phyloP scores from a whole-genome alignment of 1,284 basidiomycete genomes.

The Wolfiporia cocos region DNA sequence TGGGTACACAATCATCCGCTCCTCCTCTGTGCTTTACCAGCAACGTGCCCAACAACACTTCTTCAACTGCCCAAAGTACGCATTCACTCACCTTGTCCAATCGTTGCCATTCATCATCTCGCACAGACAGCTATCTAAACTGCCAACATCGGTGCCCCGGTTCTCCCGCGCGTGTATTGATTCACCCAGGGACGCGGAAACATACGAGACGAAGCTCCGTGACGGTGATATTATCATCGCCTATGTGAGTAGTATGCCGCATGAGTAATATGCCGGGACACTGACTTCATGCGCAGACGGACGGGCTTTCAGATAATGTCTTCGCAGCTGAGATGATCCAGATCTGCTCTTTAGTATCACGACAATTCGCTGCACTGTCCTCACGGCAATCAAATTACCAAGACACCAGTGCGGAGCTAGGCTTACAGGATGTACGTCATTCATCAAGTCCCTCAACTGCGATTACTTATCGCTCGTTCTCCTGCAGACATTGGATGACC shows the following conservation, averaged over 20 bases:
- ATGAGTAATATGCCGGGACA: not conserved
- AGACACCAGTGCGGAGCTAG: too few species aligned
- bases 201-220: constrained; percentile 56
- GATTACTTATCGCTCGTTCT: too few species aligned
- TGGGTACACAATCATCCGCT: constrained; percentile 75
- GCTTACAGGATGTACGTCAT: too few species aligned
- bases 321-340: constrained; percentile 65
- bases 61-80: constrained; percentile 77
- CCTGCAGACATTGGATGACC: constrained; percentile 33
- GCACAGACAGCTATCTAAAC: constrained; percentile 63
- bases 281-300: constrained; percentile 48
- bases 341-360: constrained; percentile 59
- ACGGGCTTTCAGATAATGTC: constrained; percentile 85
- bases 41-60: constrained; percentile 71
- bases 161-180: constrained; percentile 49
- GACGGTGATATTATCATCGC: constrained; percentile 71
- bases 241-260: constrained; percentile 44
- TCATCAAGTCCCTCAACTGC: too few species aligned
- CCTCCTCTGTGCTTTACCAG: constrained; percentile 55
- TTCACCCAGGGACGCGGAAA: constrained; percentile 60
- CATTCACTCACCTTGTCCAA: constrained; percentile 4
- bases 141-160: constrained; percentile 41
- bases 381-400: too few species aligned
- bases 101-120: not conserved
- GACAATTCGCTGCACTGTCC: constrained; percentile 26